These are phyloP conservation scores for Skeletonema costatum DNA, from an alignment of 108 stramenopile species.

Conservation along the genomic window DNA sequence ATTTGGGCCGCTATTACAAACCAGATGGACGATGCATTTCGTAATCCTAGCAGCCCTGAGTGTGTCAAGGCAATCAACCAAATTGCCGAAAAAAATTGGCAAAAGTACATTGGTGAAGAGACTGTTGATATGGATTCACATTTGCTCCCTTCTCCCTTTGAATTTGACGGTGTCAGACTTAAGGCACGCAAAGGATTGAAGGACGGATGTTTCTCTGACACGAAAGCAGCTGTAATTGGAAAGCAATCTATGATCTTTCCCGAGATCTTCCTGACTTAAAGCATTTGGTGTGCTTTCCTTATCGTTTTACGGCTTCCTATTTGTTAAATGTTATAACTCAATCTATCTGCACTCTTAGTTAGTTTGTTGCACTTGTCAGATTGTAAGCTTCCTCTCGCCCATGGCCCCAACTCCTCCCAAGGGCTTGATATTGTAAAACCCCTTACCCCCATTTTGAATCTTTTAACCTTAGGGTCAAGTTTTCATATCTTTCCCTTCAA, in stretches of 20 bases:
- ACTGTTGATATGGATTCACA: slow-evolving; percentile 49
- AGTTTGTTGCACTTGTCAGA: too few relatives aligned
- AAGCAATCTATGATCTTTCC: slow-evolving; percentile 44
- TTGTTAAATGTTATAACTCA: background rate
- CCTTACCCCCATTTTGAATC: too few relatives aligned
- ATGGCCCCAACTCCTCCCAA: too few relatives aligned
- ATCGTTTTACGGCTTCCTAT: background rate
- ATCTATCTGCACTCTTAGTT: background rate
- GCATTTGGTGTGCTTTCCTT: background rate
- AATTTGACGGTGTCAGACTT: slow-evolving; percentile 35
- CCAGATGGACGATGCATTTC: slow-evolving; percentile 49
- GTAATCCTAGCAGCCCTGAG: slow-evolving; percentile 44
- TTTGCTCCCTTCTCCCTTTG: slow-evolving; percentile 38
- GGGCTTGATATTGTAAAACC: too few relatives aligned
- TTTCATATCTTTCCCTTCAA: too few relatives aligned
- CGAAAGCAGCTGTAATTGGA: slow-evolving; percentile 36
- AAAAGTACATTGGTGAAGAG: slow-evolving; percentile 34
- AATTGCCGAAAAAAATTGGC: slow-evolving; percentile 49
- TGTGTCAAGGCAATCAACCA: slow-evolving; percentile 43
- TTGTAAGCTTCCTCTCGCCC: too few relatives aligned
- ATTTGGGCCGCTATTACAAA: slow-evolving; percentile 47
- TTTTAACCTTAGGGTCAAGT: too few relatives aligned
- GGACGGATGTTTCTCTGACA: slow-evolving; percentile 45
- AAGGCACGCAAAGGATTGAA: slow-evolving; percentile 31
- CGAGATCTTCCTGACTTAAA: slow-evolving; percentile 43